A percentile compares a stretch with the other conserved stretches of the same genome.
Conservation (phyloP, 2,329 filamentous ascomycete species). For the Fusarium sp. region DNA sequence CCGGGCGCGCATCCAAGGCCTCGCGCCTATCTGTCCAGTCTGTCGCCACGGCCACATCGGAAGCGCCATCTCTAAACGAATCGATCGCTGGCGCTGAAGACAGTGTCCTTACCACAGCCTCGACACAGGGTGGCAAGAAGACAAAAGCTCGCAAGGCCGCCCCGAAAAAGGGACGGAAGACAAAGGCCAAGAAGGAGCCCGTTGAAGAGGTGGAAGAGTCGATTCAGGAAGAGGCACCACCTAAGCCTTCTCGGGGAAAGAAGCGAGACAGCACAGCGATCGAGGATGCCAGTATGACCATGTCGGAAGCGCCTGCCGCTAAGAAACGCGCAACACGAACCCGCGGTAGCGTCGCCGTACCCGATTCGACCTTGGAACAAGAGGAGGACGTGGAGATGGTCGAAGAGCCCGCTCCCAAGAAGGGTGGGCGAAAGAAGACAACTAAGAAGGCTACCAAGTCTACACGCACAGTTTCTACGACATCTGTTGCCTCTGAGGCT, state of each 20-base stretch:
- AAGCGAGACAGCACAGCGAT: constrained; percentile 74
- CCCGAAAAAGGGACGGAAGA: constrained; percentile 44
- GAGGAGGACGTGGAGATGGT: constrained; percentile 56
- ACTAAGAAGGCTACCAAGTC: constrained; percentile 57
- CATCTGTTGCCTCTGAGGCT: constrained; percentile 65
- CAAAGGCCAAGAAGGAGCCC: constrained; percentile 62
- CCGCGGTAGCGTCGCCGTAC: constrained; percentile 60
- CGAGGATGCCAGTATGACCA: constrained; percentile 59
- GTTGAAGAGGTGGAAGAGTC: constrained; percentile 56
- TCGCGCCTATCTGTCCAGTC: constrained; percentile 75
- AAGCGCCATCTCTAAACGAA: constrained; percentile 62
- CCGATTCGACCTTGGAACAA: constrained; percentile 53
- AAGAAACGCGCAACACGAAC: constrained; percentile 70
- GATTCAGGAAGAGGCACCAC: constrained; percentile 33
- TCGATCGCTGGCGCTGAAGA: constrained; percentile 65
- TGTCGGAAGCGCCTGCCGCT: constrained; percentile 61
- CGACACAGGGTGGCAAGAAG: constrained; percentile 70
- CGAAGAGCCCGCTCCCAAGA: constrained; percentile 50
- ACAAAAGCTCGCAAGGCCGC: constrained; percentile 65
- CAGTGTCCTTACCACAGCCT: constrained; percentile 70
- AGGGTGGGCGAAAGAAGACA: constrained; percentile 52
- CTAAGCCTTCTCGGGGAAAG: constrained; percentile 63
- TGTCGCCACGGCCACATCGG: constrained; percentile 62
- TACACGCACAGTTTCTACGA: constrained; percentile 56
- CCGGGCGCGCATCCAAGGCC: constrained; percentile 72